phyloP scores from a whole-genome alignment of 2,329 filamentous ascomycete species.

The Cryoendolithus antarcticus region DNA sequence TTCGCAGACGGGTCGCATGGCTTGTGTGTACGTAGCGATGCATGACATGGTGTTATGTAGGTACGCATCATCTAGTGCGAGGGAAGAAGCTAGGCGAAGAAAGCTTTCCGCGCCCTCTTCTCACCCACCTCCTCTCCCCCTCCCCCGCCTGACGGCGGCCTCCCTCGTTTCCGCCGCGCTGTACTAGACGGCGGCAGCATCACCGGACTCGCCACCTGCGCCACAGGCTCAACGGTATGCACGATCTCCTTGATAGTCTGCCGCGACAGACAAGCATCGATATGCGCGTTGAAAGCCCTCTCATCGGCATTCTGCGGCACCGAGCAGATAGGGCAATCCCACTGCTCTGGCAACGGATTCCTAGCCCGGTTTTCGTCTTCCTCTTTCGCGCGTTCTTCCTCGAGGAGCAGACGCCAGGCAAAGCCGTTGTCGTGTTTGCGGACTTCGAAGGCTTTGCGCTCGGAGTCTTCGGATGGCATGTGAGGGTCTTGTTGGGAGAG shows the following conservation, averaged over 20 bases:
- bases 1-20: no score
- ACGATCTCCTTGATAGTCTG: conserved; percentile 77
- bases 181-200: no score
- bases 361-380: conserved; percentile 13
- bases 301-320: conserved; percentile 65
- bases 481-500: conserved; percentile 46
- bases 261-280: conserved; percentile 79
- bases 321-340: conserved; percentile 83
- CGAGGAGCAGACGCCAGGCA: conserved; percentile 21
- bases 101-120: no score
- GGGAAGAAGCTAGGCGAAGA: no score
- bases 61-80: no score
- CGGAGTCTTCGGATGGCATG: not conserved
- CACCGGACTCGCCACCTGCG: no score
- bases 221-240: conserved; percentile 1
- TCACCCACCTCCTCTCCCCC: no score
- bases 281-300: conserved; percentile 72
- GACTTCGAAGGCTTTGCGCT: conserved; percentile 11
- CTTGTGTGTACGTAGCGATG: no score
- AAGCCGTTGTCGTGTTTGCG: conserved; percentile 21
- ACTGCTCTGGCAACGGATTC: conserved; percentile 35
- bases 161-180: no score
- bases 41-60: no score
- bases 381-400: conserved; percentile 14
- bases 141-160: no score